Evolutionary conservation across 805 yeast genomes (phyloP).

Genomic region (Starmerella vitae): DNA sequence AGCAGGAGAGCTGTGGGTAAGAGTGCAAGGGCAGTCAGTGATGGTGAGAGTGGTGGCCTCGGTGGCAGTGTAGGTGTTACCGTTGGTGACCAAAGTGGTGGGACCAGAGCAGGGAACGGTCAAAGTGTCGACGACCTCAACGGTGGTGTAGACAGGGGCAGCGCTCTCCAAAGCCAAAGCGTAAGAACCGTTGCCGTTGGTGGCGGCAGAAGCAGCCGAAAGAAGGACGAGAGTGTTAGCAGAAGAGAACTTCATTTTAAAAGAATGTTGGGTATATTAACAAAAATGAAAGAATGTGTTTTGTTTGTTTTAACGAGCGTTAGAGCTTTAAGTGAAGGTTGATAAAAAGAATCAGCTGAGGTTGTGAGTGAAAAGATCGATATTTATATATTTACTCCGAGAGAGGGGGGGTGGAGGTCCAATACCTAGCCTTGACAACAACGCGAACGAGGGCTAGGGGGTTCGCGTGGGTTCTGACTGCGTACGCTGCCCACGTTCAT

Average conservation of each 20-base stretch:
- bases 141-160: slow-evolving; percentile 3
- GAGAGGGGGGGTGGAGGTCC: too few relatives aligned
- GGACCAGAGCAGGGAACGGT: slow-evolving; percentile 70
- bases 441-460: too few relatives aligned
- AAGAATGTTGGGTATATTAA: not conserved
- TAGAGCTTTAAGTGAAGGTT: too few relatives aligned
- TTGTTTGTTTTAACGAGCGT: too few relatives aligned
- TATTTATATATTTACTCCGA: too few relatives aligned
- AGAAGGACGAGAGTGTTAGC: slow-evolving; percentile 3
- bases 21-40: slow-evolving; percentile 78
- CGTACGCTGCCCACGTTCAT: too few relatives aligned
- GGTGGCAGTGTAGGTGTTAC: slow-evolving; percentile 29
- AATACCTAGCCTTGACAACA: too few relatives aligned
- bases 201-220: slow-evolving; percentile 2
- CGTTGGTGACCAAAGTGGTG: slow-evolving; percentile 40
- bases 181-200: slow-evolving; percentile 7
- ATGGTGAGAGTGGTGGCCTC: too few relatives aligned
- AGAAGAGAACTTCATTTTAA: slow-evolving; percentile 5
- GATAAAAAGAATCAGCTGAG: too few relatives aligned
- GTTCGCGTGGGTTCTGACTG: too few relatives aligned
- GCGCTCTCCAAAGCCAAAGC: slow-evolving; percentile 3
- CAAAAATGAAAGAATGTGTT: too few relatives aligned
- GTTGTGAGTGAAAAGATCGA: too few relatives aligned
- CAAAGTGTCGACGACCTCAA: slow-evolving; percentile 28
- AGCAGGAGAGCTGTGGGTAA: slow-evolving; percentile 30